A percentile compares a stretch with the other conserved stretches of the same genome.
These are phyloP conservation scores for Mucor indicus DNA, from an alignment of 371 early-diverging fungal genomes.

Conservation along the genomic window DNA sequence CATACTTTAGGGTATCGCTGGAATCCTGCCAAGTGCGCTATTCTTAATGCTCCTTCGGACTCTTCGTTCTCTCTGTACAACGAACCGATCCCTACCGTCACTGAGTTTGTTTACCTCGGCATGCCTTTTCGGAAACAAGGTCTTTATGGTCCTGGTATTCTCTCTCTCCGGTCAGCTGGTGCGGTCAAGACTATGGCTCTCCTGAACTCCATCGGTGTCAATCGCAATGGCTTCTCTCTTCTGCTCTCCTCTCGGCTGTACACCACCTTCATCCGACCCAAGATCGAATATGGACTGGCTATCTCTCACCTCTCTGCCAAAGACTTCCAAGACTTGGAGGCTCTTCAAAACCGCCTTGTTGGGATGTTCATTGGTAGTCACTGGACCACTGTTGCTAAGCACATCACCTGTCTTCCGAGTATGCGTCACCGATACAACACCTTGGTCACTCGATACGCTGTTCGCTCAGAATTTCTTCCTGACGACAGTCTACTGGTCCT, in stretches of 20 bases:
- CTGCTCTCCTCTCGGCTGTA: not conserved
- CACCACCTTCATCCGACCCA: constrained; percentile 2
- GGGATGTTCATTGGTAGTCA: not conserved
- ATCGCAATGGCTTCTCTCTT: not conserved
- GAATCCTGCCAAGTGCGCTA: constrained; percentile 27
- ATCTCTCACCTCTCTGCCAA: not conserved
- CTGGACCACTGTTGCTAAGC: constrained; percentile 1
- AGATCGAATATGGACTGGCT: constrained; percentile 6
- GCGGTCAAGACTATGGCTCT: not conserved
- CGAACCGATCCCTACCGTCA: constrained; percentile 4
- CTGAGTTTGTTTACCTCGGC: constrained; percentile 14
- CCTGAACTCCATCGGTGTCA: not conserved
- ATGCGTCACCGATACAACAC: not conserved
- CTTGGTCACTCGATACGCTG: not conserved
- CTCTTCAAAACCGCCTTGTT: not conserved
- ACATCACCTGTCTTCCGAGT: not conserved
- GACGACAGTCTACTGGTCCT: not conserved
- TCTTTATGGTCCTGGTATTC: not conserved
- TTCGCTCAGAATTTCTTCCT: not conserved
- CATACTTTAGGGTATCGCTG: constrained; percentile 20
- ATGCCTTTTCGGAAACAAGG: constrained; percentile 9
- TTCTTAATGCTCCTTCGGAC: constrained; percentile 7
- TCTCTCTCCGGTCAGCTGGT: not conserved
- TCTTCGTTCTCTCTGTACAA: constrained; percentile 7
- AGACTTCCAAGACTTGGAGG: not conserved